phyloP scores from a whole-genome alignment of 2,329 filamentous ascomycete species.

The Sarocladium kiliense region DNA sequence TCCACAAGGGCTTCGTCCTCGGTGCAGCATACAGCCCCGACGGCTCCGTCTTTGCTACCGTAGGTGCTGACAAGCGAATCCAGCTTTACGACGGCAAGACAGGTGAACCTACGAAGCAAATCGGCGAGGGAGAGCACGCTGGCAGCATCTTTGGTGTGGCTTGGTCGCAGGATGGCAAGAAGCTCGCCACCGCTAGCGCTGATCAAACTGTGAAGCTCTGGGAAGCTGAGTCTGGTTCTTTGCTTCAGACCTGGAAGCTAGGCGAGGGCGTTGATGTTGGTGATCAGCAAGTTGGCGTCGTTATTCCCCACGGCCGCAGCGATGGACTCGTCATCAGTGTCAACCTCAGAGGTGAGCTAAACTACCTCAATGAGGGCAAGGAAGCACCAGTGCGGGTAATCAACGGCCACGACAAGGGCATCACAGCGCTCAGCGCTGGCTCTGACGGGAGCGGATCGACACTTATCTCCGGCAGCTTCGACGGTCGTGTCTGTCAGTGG shows the following conservation, averaged over 20 bases:
- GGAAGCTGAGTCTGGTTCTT: constrained; percentile 77
- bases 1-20: constrained; percentile 86
- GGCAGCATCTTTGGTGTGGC: constrained; percentile 90
- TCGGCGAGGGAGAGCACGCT: constrained; percentile 80
- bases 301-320: constrained; percentile 75
- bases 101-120: constrained; percentile 71
- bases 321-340: constrained; percentile 89
- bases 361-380: constrained; percentile 74
- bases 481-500: constrained; percentile 84
- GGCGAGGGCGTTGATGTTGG: constrained; percentile 71
- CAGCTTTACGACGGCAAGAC: constrained; percentile 97
- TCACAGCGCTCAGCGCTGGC: constrained; percentile 61
- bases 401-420: constrained; percentile 85
- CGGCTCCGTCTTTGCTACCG: constrained; percentile 74
- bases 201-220: constrained; percentile 94
- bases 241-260: constrained; percentile 77
- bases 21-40: constrained; percentile 87
- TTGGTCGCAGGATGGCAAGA: constrained; percentile 82
- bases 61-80: constrained; percentile 87
- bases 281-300: constrained; percentile 91
- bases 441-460: constrained; percentile 53
- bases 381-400: constrained; percentile 65
- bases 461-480: constrained; percentile 86
- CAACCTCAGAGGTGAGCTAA: constrained; percentile 82
- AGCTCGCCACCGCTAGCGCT: constrained; percentile 84